Evolutionary conservation across 441 rosid species (phyloP), one percentile per base, ranked within the genome.

Genomic region (Brassica hybrid): DNA sequence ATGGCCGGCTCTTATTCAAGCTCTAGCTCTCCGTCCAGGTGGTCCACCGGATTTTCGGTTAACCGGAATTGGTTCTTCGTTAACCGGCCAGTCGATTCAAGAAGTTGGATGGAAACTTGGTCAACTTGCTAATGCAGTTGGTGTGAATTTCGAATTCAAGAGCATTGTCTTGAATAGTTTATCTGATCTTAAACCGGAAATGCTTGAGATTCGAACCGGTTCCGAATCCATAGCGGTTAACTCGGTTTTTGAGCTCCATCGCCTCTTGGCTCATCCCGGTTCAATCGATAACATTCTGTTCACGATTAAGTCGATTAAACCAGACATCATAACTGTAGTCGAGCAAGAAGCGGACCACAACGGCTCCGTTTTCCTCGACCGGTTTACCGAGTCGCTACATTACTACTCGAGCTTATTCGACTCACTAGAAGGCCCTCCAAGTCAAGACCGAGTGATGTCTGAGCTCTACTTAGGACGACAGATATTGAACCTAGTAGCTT

Each of bases 1-100:
- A 71, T 87, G 93, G 93, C 93, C 93, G 43, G 89, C 93, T 11
- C 76, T 89, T 6, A 87, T 89, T 83, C 93, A 89, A 76, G 93
- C 93, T 13, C 82, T 89, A n/a, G 91, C 93, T 6, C 77, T 85
- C 30, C 82, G 93, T 13, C 88, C 87, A 1, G 84, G 84, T 12
- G 93, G 93, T 7, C 88, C 93, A 30, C 90, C 93, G 0, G 74
- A 83, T 6, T 89, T 89, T 71, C 86, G 88, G 38, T 80, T 89
- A 52, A 89, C 93, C 5, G 91, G 91, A 6, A 84, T 89, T 9
- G 91, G 89, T 3, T 85, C 86, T 12, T 89, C 88, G 6, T 86
- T 86, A 82, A 84, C 86, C 9, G 86, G 83, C 10, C 88, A 88
- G 43, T 81, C 85, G 7, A 72, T 89, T 73, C 88, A 78, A 72